Conservation (phyloP, 2,329 filamentous ascomycete genomes). For the Mycosphaerelloides madeirae region DNA sequence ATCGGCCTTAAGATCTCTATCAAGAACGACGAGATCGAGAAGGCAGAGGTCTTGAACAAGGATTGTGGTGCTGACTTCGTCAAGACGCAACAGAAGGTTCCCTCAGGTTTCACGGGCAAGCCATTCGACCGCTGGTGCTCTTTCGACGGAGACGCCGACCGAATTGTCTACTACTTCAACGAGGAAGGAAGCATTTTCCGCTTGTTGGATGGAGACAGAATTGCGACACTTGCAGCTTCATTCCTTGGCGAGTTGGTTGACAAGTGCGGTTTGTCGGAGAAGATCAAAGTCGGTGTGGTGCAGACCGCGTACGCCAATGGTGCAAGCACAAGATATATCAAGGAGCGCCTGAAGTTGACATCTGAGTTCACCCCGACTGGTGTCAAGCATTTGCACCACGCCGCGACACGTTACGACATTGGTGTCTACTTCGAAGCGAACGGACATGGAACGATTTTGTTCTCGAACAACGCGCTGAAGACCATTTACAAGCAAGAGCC, state of each 20-base stretch:
- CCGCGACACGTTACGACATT: constrained; percentile 89
- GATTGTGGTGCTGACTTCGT: constrained; percentile 94
- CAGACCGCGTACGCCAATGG: constrained; percentile 98
- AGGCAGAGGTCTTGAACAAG: constrained; percentile 81
- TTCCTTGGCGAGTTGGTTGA: constrained; percentile 88
- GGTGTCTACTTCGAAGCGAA: constrained; percentile 99
- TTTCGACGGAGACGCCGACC: constrained; percentile 90
- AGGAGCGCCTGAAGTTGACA: constrained; percentile 79
- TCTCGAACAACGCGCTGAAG: constrained; percentile 77
- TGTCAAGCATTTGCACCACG: constrained; percentile 96
- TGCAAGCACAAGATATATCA: constrained; percentile 85
- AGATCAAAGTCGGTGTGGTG: constrained; percentile 86
- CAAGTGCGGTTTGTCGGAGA: constrained; percentile 70
- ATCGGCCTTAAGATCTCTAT: constrained; percentile 71
- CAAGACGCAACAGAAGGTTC: constrained; percentile 92
- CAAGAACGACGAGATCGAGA: constrained; percentile 87
- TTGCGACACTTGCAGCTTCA: constrained; percentile 86
- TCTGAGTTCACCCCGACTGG: constrained; percentile 92
- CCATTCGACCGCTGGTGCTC: constrained; percentile 79
- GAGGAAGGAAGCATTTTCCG: constrained; percentile 79
- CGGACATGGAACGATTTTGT: constrained; percentile 93
- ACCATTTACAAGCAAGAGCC: constrained; percentile 75
- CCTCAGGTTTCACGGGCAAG: constrained; percentile 72
- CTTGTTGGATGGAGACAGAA: constrained; percentile 93
- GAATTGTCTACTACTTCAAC: constrained; percentile 90